These are phyloP conservation scores for Gloeostereum incarnatum DNA, from an alignment of 768 basidiomycete genomes.

Conservation along the genomic window DNA sequence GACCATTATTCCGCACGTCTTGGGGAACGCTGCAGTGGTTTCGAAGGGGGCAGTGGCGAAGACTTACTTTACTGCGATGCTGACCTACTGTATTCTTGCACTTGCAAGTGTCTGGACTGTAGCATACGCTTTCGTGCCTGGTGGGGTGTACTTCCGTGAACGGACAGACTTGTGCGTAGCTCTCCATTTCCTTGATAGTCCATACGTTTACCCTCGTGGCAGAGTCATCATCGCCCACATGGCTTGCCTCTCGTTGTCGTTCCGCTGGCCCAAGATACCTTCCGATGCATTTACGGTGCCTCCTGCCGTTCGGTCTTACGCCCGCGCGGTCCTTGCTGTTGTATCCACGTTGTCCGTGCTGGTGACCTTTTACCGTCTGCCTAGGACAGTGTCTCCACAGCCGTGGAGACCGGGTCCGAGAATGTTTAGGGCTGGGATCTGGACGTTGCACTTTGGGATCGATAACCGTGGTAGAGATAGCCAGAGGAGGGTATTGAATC, in stretches of 20 bases:
- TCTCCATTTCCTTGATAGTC: background rate
- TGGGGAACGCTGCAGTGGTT: slow-evolving; percentile 35
- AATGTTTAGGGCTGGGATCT: slow-evolving; percentile 76
- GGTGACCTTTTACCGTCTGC: slow-evolving; percentile 45
- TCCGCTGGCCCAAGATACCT: slow-evolving; percentile 23
- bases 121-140: slow-evolving; percentile 87
- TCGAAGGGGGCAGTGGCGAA: slow-evolving; percentile 33
- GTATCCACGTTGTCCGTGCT: slow-evolving; percentile 40
- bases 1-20: slow-evolving; percentile 47
- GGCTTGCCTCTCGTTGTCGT: slow-evolving; percentile 36
- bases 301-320: slow-evolving; percentile 15
- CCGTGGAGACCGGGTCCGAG: slow-evolving; percentile 58
- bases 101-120: slow-evolving; percentile 75
- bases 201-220: background rate
- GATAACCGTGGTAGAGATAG: slow-evolving; percentile 71
- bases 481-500: slow-evolving; percentile 53
- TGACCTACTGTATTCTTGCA: slow-evolving; percentile 51
- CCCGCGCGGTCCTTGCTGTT: slow-evolving; percentile 23
- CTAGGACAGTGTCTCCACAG: slow-evolving; percentile 31
- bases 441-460: slow-evolving; percentile 88
- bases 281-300: slow-evolving; percentile 8
- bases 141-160: slow-evolving; percentile 67
- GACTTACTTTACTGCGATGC: slow-evolving; percentile 47
- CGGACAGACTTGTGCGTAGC: slow-evolving; percentile 58
- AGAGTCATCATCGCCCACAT: slow-evolving; percentile 52